Base-by-base conservation (phyloP, 2,329 filamentous ascomycete species). In the Sclerotinia minor region DNA sequence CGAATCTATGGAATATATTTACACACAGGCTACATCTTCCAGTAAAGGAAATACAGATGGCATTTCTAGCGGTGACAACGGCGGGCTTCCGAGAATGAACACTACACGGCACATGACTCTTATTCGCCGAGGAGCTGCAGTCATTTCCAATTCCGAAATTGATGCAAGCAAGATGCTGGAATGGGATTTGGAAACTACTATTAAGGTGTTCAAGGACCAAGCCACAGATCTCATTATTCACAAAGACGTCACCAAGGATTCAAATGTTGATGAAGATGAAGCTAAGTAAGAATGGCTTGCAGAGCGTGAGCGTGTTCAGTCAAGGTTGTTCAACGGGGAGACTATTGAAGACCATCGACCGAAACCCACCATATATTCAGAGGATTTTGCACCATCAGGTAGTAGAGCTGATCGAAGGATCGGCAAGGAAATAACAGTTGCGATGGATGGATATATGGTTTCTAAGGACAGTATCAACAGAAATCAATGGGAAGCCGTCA, bases 371-470 rank as follows among this genome's bases (percentile, higher is more conserved):
- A 76, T 82, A 41, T 75, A 78, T 0, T 68, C 73, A 29, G 77
- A 78, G 35, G 78, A 81, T 19, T 73, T 74, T 59, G 76, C 2
- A 8, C 47, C 49, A n/a, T 44, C 77, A 5, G 80, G 81, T 29
- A 57, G 35, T 44, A 57, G 17, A 24, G 79, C 80, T 13, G 82
- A 85, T 55, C 80, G 85, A 2, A 80, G 85, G 11, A 77, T 80
- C 7, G 83, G 82, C 59, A 88, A 87, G 74, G 84, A 87, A 68
- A 84, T 83, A 0, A 86, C 83, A 0, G 83, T 88, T 49, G 83
- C 84, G 78, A 77, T 87, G 0, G 79, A 84, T 69, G 85, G 85
- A 0, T 87, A 80, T 71, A 81, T 81, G 2, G 81, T 88, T 64
- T 82, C 77, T 66, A 88, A 87, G 71, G 83, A 86, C 41, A 84